Base-by-base conservation (phyloP, 2,329 filamentous ascomycete species). In the Pseudogymnoascus sp. region DNA sequence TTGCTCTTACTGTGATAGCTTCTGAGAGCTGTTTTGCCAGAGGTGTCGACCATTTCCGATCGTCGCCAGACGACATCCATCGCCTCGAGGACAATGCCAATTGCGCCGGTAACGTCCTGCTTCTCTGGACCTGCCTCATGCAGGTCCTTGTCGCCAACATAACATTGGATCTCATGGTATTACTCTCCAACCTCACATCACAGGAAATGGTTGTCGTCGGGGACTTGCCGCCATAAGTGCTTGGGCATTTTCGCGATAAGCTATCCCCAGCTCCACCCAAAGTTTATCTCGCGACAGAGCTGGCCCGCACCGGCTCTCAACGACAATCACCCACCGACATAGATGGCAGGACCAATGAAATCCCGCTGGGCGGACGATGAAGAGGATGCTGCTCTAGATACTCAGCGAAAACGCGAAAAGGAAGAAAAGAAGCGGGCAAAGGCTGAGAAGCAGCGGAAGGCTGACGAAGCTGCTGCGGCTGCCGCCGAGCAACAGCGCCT, bases 331-430 rank as follows among this genome's bases (percentile, higher is more conserved):
- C 51, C 29, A 36, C 16, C 51, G 51, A 57, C 51, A 18, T 21
- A 36, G 51, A 57, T 57, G 51, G 51, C 51, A 57, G 51, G 51
- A 36, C 29, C 61, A 63, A 62, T 47, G 47, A 74, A 73, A 66
- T 97, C 93, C 61, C 86, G 93, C 76, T 99, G 95, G 95, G 91
- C 90, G 68, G 85, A 92, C 71, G 86, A 89, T 54, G 90, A 90
- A 69, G 90, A 92, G 69, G 92, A 97, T 73, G 85, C 86, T 21
- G 89, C 85, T 47, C 81, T 88, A 45, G 87, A 90, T 65, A 86
- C 86, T 18, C 85, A 86, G 71, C 81, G 86, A 63, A 93, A 89
- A 76, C 83, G 81, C 66, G 90, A 95, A 73, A 97, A 93, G 77
- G 91, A 96, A 76, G 89, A 92, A 71, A 96, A 95, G 81, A 91